A percentile compares a stretch with the other conserved stretches of the same genome.
These are phyloP conservation scores for Apophysomyces ossiformis DNA, from an alignment of 371 early-diverging fungal species.

Conservation along the genomic window DNA sequence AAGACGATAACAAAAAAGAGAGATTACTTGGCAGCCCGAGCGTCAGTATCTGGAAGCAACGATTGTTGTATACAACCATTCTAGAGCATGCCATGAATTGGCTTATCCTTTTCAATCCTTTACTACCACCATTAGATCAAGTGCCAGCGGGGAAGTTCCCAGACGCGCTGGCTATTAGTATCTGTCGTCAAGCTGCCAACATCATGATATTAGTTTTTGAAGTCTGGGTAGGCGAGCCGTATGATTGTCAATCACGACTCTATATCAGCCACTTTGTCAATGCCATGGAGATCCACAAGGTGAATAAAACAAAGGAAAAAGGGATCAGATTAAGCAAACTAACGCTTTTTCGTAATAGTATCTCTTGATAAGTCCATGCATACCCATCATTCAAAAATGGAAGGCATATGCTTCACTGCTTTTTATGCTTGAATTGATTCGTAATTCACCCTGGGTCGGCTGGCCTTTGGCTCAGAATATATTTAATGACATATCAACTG, in stretches of 20 bases:
- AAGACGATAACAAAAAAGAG: slow-evolving; percentile 19
- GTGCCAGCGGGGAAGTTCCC: slow-evolving; percentile 11
- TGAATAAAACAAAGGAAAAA: slow-evolving; percentile 1
- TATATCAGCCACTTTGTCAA: slow-evolving; percentile 21
- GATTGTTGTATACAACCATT: slow-evolving; percentile 16
- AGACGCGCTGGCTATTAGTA: slow-evolving; percentile 20
- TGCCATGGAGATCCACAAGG: slow-evolving; percentile 25
- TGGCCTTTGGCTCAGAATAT: slow-evolving; percentile 9
- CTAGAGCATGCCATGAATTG: slow-evolving; percentile 29
- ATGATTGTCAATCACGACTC: slow-evolving; percentile 26
- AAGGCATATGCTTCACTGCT: slow-evolving; percentile 29
- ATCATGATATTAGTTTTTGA: slow-evolving; percentile 24
- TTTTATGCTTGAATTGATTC: slow-evolving; percentile 16
- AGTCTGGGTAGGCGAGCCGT: slow-evolving; percentile 19
- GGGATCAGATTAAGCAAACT: neutral
- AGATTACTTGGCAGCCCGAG: neutral
- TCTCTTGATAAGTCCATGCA: slow-evolving; percentile 7
- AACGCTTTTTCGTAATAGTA: neutral
- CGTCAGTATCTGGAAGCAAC: slow-evolving; percentile 15
- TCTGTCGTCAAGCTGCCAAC: slow-evolving; percentile 32
- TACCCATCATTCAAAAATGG: slow-evolving; percentile 22
- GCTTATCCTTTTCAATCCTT: slow-evolving; percentile 22
- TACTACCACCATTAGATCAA: slow-evolving; percentile 15
- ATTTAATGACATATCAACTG: slow-evolving; percentile 9
- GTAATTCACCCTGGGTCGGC: slow-evolving; percentile 10